These are phyloP conservation scores for Acacia melanoxylon DNA, from an alignment of 306 rosid genomes.

Conservation along the genomic window DNA sequence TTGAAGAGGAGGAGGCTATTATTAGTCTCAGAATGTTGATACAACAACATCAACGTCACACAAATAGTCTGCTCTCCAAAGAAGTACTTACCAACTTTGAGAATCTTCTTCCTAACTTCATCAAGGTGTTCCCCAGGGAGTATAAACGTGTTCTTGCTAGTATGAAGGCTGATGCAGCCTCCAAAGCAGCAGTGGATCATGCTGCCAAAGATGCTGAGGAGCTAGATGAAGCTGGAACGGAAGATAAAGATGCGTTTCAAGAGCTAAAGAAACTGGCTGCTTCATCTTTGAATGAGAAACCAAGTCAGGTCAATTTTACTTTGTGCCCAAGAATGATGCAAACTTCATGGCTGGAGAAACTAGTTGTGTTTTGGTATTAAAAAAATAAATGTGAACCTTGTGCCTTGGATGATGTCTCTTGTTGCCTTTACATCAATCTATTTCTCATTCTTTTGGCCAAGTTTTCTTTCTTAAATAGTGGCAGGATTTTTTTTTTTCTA, in stretches of 20 bases:
- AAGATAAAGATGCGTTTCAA: slow-evolving; percentile 77
- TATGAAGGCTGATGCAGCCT: slow-evolving; percentile 54
- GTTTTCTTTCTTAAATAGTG: background rate
- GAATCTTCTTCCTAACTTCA: slow-evolving; percentile 72
- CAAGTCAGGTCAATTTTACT: slow-evolving; percentile 49
- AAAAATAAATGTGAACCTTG: background rate
- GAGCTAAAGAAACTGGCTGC: slow-evolving; percentile 82
- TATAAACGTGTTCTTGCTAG: slow-evolving; percentile 79
- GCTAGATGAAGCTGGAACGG: slow-evolving; percentile 48
- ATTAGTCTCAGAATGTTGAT: slow-evolving; percentile 73
- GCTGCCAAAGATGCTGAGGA: slow-evolving; percentile 45
- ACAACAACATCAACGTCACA: slow-evolving; percentile 95
- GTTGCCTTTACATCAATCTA: background rate
- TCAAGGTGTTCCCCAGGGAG: slow-evolving; percentile 87
- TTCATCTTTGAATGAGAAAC: slow-evolving; percentile 65
- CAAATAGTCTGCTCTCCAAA: slow-evolving; percentile 70
- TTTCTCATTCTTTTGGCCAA: background rate
- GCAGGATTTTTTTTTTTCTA: background rate
- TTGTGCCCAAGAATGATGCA: background rate
- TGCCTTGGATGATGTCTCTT: background rate
- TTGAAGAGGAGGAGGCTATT: slow-evolving; percentile 80
- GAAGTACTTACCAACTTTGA: slow-evolving; percentile 74
- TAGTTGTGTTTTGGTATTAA: no score
- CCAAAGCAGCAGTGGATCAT: slow-evolving; percentile 40
- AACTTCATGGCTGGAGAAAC: background rate